phyloP scores from a whole-genome alignment of 1,284 basidiomycete species.

The Sporisorium graminicola region DNA sequence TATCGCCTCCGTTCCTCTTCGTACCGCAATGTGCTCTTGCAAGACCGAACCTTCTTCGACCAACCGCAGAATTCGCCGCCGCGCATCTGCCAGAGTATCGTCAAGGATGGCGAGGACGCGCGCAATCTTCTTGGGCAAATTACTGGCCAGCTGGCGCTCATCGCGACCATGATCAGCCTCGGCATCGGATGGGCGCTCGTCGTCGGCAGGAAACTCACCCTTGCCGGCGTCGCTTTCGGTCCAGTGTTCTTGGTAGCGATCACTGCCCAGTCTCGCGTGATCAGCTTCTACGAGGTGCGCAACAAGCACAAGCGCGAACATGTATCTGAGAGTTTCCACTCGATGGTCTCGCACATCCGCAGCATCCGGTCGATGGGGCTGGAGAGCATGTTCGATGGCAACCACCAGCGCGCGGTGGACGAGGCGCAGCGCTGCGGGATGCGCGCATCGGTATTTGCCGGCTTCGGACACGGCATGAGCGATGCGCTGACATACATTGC shows the following conservation, averaged over 20 bases:
- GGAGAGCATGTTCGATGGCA: slow-evolving; percentile 78
- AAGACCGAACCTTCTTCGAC: slow-evolving; percentile 95
- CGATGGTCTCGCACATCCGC: slow-evolving; percentile 85
- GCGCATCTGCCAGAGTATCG: slow-evolving; percentile 80
- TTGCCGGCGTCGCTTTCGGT: slow-evolving; percentile 87
- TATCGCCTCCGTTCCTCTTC: slow-evolving; percentile 76
- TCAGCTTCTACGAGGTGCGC: slow-evolving; percentile 79
- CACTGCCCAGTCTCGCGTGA: slow-evolving; percentile 79
- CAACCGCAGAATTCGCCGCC: slow-evolving; percentile 75
- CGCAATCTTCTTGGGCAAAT: slow-evolving; percentile 82
- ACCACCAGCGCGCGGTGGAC: slow-evolving; percentile 78
- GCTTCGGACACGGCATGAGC: slow-evolving; percentile 83
- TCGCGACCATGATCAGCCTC: slow-evolving; percentile 82
- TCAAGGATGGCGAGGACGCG: slow-evolving; percentile 94
- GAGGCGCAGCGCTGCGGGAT: slow-evolving; percentile 79
- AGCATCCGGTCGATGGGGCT: slow-evolving; percentile 92
- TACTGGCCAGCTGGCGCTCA: slow-evolving; percentile 78
- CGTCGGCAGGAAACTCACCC: slow-evolving; percentile 90
- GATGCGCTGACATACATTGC: slow-evolving; percentile 84
- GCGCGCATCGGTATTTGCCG: slow-evolving; percentile 83
- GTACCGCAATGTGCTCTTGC: slow-evolving; percentile 78
- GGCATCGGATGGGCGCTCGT: slow-evolving; percentile 89
- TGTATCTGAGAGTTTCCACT: slow-evolving; percentile 87
- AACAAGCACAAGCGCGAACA: slow-evolving; percentile 88
- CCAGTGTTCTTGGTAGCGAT: slow-evolving; percentile 85